Conservation (phyloP, 208 protist genomes). For the Phytomonas sp. region DNA sequence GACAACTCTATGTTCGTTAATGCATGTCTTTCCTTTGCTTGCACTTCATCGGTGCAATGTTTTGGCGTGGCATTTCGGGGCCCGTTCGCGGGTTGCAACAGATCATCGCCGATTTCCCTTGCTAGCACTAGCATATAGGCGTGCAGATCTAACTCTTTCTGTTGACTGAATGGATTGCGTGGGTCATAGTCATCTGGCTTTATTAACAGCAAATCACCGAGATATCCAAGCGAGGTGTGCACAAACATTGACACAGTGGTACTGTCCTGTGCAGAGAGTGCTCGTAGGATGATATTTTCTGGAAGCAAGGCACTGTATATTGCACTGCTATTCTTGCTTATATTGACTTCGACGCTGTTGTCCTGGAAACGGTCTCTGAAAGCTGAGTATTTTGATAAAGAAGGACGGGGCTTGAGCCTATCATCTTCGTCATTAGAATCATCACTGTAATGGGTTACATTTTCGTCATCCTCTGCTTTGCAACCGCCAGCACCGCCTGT, state of each 20-base stretch:
- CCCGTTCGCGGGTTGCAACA: background rate
- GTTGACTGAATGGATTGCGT: slow-evolving; percentile 54
- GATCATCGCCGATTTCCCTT: background rate
- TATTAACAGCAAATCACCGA: slow-evolving; percentile 63
- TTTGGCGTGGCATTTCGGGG: background rate
- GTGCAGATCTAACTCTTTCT: slow-evolving; percentile 34
- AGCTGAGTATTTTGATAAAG: background rate
- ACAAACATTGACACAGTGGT: slow-evolving; percentile 53
- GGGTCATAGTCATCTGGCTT: slow-evolving; percentile 70
- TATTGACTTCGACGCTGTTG: background rate
- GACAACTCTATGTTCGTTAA: background rate
- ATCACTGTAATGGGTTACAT: background rate
- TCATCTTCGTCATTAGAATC: background rate
- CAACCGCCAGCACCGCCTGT: background rate
- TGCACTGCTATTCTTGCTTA: slow-evolving; percentile 26
- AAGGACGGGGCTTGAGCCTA: background rate
- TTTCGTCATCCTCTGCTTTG: background rate
- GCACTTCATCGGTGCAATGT: background rate
- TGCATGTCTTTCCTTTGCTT: background rate
- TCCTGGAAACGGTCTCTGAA: background rate
- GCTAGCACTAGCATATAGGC: slow-evolving; percentile 19
- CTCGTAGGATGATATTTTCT: slow-evolving; percentile 22
- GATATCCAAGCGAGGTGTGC: slow-evolving; percentile 56
- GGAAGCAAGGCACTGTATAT: background rate
- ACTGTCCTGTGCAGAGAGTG: slow-evolving; percentile 47